Evolutionary conservation across 2,329 filamentous ascomycete genomes (phyloP).

Genomic region (Colletotrichum cuscutae): DNA sequence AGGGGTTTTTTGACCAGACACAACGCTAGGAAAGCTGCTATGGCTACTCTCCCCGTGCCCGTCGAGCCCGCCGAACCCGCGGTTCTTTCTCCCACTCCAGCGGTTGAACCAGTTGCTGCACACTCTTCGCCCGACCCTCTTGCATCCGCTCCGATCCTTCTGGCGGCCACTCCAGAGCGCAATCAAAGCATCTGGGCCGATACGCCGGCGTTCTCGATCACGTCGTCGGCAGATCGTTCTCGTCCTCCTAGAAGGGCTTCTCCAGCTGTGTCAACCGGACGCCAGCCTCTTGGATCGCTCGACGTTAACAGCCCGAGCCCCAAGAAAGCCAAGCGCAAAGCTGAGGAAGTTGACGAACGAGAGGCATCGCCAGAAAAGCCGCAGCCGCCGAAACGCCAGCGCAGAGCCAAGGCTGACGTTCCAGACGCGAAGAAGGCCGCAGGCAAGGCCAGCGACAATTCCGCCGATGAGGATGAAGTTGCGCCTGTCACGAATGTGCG

Average conservation of each 20-base stretch:
- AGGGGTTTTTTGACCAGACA: slow-evolving; percentile 25
- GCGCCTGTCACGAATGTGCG: slow-evolving; percentile 6
- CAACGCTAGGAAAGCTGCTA: slow-evolving; percentile 45
- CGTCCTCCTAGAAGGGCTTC: background rate
- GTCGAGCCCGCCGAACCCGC: background rate
- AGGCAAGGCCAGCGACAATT: background rate
- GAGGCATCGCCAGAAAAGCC: slow-evolving; percentile 27
- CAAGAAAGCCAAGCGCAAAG: slow-evolving; percentile 48
- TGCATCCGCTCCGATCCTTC: slow-evolving; percentile 5
- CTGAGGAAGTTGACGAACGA: slow-evolving; percentile 37
- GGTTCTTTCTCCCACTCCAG: background rate
- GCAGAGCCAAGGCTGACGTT: slow-evolving; percentile 39
- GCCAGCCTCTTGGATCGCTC: slow-evolving; percentile 46
- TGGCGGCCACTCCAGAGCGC: slow-evolving; percentile 21
- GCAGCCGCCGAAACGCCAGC: slow-evolving; percentile 33
- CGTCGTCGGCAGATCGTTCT: slow-evolving; percentile 5
- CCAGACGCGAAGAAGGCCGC: background rate
- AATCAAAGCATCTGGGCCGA: slow-evolving; percentile 16
- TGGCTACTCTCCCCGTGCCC: slow-evolving; percentile 40
- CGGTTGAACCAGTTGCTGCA: too few species aligned
- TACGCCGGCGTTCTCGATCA: background rate
- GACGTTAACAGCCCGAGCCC: slow-evolving; percentile 52
- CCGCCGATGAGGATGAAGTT: background rate
- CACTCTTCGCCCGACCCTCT: background rate
- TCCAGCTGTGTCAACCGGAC: slow-evolving; percentile 1